Evolutionary conservation across 345 rosid species (phyloP).

Genomic region (Citrus cavaleriei): DNA sequence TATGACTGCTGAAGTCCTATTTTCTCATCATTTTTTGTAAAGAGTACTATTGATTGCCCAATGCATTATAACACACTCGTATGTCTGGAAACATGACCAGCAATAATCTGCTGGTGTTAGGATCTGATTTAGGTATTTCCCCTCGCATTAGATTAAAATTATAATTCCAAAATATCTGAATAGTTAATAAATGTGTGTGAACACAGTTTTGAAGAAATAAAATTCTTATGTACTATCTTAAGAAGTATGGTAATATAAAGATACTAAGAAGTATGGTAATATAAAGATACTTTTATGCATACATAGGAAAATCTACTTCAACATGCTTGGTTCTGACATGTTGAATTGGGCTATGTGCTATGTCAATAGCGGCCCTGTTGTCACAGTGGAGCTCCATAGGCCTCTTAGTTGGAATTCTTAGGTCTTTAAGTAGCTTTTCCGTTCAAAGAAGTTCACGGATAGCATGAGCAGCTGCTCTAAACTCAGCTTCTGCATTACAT

Average conservation of each 20-base stretch:
- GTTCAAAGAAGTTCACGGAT: too few relatives aligned
- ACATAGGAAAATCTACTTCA: not conserved
- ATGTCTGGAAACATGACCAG: not conserved
- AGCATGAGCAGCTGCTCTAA: not conserved
- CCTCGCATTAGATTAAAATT: not conserved
- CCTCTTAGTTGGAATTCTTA: not conserved
- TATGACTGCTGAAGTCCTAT: slow-evolving; percentile 21
- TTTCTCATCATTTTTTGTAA: not conserved
- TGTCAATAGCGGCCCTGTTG: not conserved
- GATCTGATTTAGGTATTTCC: not conserved
- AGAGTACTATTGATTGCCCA: not conserved
- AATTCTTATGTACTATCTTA: too few relatives aligned
- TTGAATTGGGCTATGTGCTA: not conserved
- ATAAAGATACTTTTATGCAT: too few relatives aligned
- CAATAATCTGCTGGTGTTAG: not conserved
- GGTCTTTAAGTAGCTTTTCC: too few relatives aligned
- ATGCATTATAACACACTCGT: not conserved
- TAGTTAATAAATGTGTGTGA: not conserved
- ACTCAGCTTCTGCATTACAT: not conserved
- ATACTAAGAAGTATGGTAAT: too few relatives aligned
- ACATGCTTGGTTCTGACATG: not conserved
- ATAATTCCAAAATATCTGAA: not conserved
- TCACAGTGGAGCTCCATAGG: not conserved
- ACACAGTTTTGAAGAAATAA: too few relatives aligned
- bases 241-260: too few relatives aligned